Percentiles rank a stretch among this genome's conserved stretches.
These are phyloP conservation scores for Myxozyma monticola DNA, from an alignment of 805 yeast species.

Conservation along the genomic window DNA sequence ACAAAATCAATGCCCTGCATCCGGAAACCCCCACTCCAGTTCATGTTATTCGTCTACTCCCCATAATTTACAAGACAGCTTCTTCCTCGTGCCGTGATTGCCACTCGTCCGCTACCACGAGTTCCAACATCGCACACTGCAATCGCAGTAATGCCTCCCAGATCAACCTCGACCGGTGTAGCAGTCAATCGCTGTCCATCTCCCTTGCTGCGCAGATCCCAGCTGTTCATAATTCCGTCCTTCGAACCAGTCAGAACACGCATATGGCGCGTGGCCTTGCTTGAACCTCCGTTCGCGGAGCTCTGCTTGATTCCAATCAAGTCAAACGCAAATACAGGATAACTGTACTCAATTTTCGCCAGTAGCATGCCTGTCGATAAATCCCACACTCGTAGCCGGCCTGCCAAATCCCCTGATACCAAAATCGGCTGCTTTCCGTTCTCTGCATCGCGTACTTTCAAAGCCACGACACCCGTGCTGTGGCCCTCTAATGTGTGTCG, in stretches of 20 bases:
- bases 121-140: neutral
- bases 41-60: no score
- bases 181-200: conserved; percentile 2
- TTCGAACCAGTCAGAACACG: conserved; percentile 23
- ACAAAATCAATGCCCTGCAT: neutral
- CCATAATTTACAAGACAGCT: conserved; percentile 14
- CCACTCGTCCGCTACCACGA: conserved; percentile 1
- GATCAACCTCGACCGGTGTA: neutral
- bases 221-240: conserved; percentile 20
- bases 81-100: conserved; percentile 11
- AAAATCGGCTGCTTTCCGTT: neutral
- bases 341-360: conserved; percentile 19
- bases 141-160: conserved; percentile 25
- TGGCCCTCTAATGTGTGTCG: conserved; percentile 18
- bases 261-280: neutral
- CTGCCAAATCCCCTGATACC: conserved; percentile 24
- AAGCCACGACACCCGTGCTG: conserved; percentile 15
- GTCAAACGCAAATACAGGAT: conserved; percentile 24
- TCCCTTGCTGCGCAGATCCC: conserved; percentile 6
- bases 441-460: conserved; percentile 1
- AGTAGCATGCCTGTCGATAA: conserved; percentile 13
- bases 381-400: conserved; percentile 25
- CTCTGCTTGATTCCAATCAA: neutral
- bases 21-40: neutral
- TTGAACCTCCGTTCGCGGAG: neutral